Evolutionary conservation across 345 rosid species (phyloP).

Genomic region (Salix purpurea): DNA sequence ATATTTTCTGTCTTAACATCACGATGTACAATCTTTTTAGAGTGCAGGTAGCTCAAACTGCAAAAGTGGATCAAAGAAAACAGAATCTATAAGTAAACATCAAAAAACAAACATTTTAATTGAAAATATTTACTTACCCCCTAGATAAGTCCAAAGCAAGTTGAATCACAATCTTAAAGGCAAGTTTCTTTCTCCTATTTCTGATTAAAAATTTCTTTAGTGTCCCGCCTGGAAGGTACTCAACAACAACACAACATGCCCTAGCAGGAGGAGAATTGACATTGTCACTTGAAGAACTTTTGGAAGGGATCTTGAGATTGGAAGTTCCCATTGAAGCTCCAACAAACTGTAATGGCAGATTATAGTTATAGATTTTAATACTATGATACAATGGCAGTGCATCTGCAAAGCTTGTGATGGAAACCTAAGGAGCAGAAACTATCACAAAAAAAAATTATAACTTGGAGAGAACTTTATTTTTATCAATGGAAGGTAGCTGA

Average conservation of each 20-base stretch:
- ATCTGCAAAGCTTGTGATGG: background rate
- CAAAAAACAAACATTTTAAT: background rate
- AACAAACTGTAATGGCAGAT: conserved; percentile 20
- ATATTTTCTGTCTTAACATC: conserved; percentile 35
- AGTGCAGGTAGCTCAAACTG: conserved; percentile 35
- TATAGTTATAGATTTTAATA: conserved; percentile 1
- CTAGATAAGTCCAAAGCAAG: conserved; percentile 36
- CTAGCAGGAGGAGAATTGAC: conserved; percentile 20
- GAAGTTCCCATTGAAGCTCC: conserved; percentile 41
- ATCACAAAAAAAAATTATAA: background rate
- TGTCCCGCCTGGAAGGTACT: conserved; percentile 35
- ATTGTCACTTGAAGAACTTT: conserved; percentile 8
- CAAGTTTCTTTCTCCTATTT: conserved; percentile 37
- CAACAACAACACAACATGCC: conserved; percentile 35
- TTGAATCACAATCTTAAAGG: conserved; percentile 33
- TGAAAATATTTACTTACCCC: conserved; percentile 26
- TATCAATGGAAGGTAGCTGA: background rate
- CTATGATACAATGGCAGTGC: background rate
- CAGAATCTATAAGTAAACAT: background rate
- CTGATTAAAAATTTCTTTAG: conserved; percentile 32
- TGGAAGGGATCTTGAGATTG: conserved; percentile 25
- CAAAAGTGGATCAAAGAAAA: conserved; percentile 5
- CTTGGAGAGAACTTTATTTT: background rate
- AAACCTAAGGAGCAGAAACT: background rate
- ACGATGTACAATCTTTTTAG: conserved; percentile 35